phyloP scores from a whole-genome alignment of 257 asterid species.

The Fraxinus excelsior region DNA sequence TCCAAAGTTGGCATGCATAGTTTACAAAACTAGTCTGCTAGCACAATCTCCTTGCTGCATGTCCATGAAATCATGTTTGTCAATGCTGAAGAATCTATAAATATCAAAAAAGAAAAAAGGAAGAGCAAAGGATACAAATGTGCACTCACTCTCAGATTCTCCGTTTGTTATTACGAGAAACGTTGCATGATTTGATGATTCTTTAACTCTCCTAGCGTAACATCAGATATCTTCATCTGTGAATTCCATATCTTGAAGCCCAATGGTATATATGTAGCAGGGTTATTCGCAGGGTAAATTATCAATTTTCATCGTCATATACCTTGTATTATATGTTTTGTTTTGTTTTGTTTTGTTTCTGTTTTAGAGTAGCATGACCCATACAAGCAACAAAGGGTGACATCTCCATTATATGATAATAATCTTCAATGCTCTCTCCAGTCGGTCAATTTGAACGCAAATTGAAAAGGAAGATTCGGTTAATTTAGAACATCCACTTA shows the following conservation, averaged over 20 bases:
- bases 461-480: neutral
- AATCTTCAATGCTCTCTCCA: neutral
- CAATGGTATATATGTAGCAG: neutral
- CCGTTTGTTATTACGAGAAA: neutral
- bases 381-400: neutral
- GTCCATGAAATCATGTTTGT: neutral
- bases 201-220: neutral
- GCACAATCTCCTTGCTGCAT: neutral
- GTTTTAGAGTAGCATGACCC: too few relatives aligned
- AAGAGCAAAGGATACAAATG: neutral
- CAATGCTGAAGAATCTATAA: neutral
- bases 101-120: neutral
- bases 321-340: too few relatives aligned
- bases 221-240: neutral
- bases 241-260: neutral
- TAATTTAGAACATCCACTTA: neutral
- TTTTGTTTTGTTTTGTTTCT: too few relatives aligned
- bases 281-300: too few relatives aligned
- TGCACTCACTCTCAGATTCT: neutral
- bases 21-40: neutral
- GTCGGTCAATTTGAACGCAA: neutral
- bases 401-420: neutral
- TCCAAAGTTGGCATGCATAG: constrained; percentile 30
- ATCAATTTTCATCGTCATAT: too few relatives aligned
- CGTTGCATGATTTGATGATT: neutral